These are phyloP conservation scores for Albatrellus ellisii DNA, from an alignment of 768 basidiomycete species.

Conservation along the genomic window DNA sequence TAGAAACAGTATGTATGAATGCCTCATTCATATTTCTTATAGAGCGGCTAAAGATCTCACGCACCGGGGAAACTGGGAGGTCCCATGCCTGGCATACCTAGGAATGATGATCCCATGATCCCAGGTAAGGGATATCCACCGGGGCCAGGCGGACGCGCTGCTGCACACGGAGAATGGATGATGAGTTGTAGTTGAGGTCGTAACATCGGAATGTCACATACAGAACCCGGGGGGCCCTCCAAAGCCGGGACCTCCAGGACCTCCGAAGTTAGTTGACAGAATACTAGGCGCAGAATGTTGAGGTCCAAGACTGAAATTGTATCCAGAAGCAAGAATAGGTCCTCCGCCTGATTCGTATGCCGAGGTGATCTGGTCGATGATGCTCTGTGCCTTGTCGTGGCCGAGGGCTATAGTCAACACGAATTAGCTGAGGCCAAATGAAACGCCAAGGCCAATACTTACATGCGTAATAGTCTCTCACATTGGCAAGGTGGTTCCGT, in stretches of 20 bases:
- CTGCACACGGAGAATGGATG: constrained; percentile 44
- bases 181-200: constrained; percentile 31
- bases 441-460: background rate
- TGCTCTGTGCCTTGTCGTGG: constrained; percentile 95
- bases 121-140: constrained; percentile 34
- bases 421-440: no score
- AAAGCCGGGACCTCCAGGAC: constrained; percentile 40
- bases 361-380: constrained; percentile 96
- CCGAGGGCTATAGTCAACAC: constrained; percentile 44
- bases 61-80: constrained; percentile 34
- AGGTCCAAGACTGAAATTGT: constrained; percentile 80
- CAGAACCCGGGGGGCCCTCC: constrained; percentile 31
- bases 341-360: constrained; percentile 81
- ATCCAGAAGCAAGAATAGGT: constrained; percentile 76
- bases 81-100: constrained; percentile 15
- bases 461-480: constrained; percentile 97
- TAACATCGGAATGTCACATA: constrained; percentile 9
- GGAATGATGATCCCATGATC: constrained; percentile 23
- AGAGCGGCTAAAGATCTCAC: constrained; percentile 17
- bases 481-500: constrained; percentile 92
- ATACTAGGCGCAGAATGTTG: no score
- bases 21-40: background rate
- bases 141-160: constrained; percentile 61
- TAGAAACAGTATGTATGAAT: constrained; percentile 5
- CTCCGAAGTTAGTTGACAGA: constrained; percentile 35